Base-by-base conservation (phyloP, 1,284 basidiomycete species). In the Leccinum pallidistipes region DNA sequence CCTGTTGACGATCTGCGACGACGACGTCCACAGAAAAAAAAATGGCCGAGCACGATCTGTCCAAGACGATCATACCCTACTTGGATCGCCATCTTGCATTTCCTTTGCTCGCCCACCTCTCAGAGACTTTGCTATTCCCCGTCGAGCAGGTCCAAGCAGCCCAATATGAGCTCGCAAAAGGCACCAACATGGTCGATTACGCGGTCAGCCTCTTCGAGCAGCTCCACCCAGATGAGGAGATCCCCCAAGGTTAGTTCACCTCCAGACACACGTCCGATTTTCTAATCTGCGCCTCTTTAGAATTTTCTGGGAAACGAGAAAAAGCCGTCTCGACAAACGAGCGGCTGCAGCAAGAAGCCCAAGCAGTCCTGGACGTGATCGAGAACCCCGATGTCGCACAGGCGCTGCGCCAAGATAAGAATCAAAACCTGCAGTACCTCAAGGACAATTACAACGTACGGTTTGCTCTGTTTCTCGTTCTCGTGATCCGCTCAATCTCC, bases 101-200 rank as follows among this genome's bases (percentile, higher is more conserved):
- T 69, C 95, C 97, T 53, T 81, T 98, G 21, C 90, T 99, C 65
- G 87, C 90, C 34, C 94, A 97, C 79, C 87, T 98, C 59, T 83
- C 83, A 36, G 86, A 92, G 69, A 84, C 82, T 12, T 85, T 86
- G 43, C 78, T 90, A 47, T 96, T 95, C 75, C 82, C 90, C 1
- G 81, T 83, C 38, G 81, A 89, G 59, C 87, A 97, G 66, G 86
- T 97, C 60, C 85, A 87, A 62, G 81, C 87, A 57, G 94, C 94
- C 24, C 94, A 95, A 78, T 97, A 98, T 91, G 96, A 98, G 74
- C 89, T 98, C 60, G 94, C 95, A 61, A 97, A 94, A 76, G 92
- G 91, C 67, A 99, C 95, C 56, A 97, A 97, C 78, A 96, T 97
- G 94, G 89, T 96, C 64, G 94, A 95, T 77, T 97, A 95, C 71